Evolutionary conservation across 352 stramenopile species (phyloP).

Genomic region (Phytophthora constricta): DNA sequence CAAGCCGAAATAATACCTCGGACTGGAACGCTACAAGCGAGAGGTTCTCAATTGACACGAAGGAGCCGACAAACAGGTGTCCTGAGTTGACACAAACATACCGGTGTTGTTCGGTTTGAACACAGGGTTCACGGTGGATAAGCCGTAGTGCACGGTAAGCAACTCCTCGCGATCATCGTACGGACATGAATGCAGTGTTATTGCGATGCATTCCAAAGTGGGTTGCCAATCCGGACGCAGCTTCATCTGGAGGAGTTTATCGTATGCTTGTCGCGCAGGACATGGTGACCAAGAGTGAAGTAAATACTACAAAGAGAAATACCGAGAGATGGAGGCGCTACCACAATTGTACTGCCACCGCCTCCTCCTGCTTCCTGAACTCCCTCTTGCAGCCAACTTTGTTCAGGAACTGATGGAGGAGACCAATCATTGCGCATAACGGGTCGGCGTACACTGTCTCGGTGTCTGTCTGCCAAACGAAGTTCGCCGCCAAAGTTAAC

Average conservation of each 20-base stretch:
- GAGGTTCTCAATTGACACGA: too few relatives aligned
- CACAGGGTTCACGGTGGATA: slow-evolving; percentile 92
- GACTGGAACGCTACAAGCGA: slow-evolving; percentile 95
- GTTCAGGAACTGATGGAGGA: slow-evolving; percentile 90
- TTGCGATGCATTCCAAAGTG: slow-evolving; percentile 91
- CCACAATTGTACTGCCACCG: slow-evolving; percentile 22
- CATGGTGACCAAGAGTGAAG: too few relatives aligned
- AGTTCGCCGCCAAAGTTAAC: slow-evolving; percentile 60
- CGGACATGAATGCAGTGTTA: slow-evolving; percentile 94
- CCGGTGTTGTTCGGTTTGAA: slow-evolving; percentile 89
- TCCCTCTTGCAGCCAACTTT: slow-evolving; percentile 66
- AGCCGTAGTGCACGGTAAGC: slow-evolving; percentile 94
- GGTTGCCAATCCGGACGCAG: slow-evolving; percentile 90
- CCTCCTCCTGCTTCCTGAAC: slow-evolving; percentile 25
- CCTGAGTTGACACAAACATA: slow-evolving; percentile 93
- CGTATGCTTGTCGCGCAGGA: too few relatives aligned
- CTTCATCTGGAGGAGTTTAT: too few relatives aligned
- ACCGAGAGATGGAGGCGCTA: slow-evolving; percentile 58
- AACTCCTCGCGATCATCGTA: slow-evolving; percentile 93
- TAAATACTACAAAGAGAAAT: slow-evolving; percentile 93
- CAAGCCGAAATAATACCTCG: slow-evolving; percentile 54
- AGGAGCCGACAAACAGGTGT: slow-evolving; percentile 96
- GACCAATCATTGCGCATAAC: slow-evolving; percentile 93
- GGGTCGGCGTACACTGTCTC: slow-evolving; percentile 86
- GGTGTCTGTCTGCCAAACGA: too few relatives aligned